Percentiles rank a stretch among this genome's conserved stretches.
phyloP scores from a whole-genome alignment of 2,329 filamentous ascomycete genomes.

The Keithomyces neogunnii region DNA sequence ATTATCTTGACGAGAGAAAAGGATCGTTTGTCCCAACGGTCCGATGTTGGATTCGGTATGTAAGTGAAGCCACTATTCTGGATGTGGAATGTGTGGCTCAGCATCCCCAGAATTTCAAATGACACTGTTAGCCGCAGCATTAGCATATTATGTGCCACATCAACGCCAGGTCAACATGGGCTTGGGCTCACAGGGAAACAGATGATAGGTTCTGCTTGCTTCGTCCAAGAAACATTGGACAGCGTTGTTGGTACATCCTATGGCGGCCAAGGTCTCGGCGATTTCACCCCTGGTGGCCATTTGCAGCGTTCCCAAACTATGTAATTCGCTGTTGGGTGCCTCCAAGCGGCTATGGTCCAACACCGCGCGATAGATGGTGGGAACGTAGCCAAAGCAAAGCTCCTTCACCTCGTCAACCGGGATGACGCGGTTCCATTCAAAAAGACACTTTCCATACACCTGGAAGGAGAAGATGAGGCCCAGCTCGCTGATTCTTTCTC shows the following conservation, averaged over 20 bases:
- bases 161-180: neutral
- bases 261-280: conserved; percentile 40
- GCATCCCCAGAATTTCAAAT: conserved; percentile 52
- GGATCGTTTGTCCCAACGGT: conserved; percentile 43
- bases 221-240: conserved; percentile 33
- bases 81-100: conserved; percentile 41
- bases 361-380: conserved; percentile 40
- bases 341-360: conserved; percentile 30
- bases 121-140: conserved; percentile 31
- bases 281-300: conserved; percentile 43
- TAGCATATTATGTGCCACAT: conserved; percentile 1
- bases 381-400: conserved; percentile 43
- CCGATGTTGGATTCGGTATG: conserved; percentile 48
- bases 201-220: conserved; percentile 32
- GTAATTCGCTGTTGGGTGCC: conserved; percentile 30
- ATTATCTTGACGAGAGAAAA: conserved; percentile 36
- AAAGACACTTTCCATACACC: conserved; percentile 38
- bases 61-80: conserved; percentile 40
- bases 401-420: conserved; percentile 45
- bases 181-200: conserved; percentile 37
- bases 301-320: conserved; percentile 34
- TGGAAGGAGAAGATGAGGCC: conserved; percentile 48
- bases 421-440: conserved; percentile 41
- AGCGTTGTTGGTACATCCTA: conserved; percentile 46
- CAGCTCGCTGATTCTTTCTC: conserved; percentile 36